Evolutionary conservation across 2,329 filamentous ascomycete genomes (phyloP).

Genomic region (Cryoendolithus antarcticus): DNA sequence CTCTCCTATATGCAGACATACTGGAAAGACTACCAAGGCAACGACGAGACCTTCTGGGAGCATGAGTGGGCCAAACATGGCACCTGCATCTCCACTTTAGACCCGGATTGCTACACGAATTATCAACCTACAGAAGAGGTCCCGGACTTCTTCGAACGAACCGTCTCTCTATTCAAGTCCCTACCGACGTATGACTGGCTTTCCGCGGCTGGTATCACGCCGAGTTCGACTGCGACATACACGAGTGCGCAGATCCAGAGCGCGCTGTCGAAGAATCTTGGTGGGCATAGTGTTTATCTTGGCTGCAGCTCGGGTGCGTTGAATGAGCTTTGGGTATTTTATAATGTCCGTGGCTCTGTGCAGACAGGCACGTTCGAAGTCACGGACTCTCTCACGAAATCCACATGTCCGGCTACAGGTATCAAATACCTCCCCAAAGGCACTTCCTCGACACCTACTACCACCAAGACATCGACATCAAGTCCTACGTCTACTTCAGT

Average conservation of each 20-base stretch:
- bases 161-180: slow-evolving; percentile 53
- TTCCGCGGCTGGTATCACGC: slow-evolving; percentile 46
- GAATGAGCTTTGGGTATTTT: slow-evolving; percentile 51
- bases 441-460: slow-evolving; percentile 15
- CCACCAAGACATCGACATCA: slow-evolving; percentile 23
- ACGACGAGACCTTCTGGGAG: slow-evolving; percentile 54
- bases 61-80: slow-evolving; percentile 65
- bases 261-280: slow-evolving; percentile 41
- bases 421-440: slow-evolving; percentile 55
- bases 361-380: slow-evolving; percentile 50
- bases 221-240: slow-evolving; percentile 46
- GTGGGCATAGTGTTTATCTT: slow-evolving; percentile 45
- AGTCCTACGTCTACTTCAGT: slow-evolving; percentile 22
- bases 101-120: slow-evolving; percentile 50
- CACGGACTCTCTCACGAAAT: slow-evolving; percentile 42
- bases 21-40: slow-evolving; percentile 57
- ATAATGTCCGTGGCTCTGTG: slow-evolving; percentile 47
- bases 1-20: slow-evolving; percentile 56
- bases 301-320: slow-evolving; percentile 41
- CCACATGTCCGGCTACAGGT: slow-evolving; percentile 48
- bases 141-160: slow-evolving; percentile 55
- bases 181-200: slow-evolving; percentile 55
- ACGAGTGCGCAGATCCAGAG: slow-evolving; percentile 45
- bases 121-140: slow-evolving; percentile 50
- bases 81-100: slow-evolving; percentile 58